Evolutionary conservation across 495 filamentous ascomycete genomes (phyloP).

Genomic region (Aspergillus diversus): DNA sequence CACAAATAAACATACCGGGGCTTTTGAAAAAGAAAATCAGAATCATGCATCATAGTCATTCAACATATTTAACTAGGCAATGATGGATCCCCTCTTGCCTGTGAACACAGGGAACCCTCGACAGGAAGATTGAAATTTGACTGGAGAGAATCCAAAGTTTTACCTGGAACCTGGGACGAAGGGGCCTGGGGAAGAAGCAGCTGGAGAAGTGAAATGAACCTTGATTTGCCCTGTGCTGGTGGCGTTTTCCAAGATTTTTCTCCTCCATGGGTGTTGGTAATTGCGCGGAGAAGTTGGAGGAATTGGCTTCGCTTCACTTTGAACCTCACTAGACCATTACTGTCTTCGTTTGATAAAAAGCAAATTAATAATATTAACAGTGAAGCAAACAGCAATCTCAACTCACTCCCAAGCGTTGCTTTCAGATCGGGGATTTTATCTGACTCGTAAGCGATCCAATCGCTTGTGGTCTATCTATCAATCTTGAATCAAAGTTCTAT

Average conservation of each 20-base stretch:
- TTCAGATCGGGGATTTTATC: not conserved
- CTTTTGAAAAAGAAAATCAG: not conserved
- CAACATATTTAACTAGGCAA: not conserved
- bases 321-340: not conserved
- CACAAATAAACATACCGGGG: not conserved
- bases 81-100: not conserved
- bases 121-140: constrained; percentile 4
- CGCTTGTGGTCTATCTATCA: not conserved
- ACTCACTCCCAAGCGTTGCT: not conserved
- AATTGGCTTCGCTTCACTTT: constrained; percentile 22
- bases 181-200: too few species aligned
- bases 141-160: not conserved
- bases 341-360: not conserved
- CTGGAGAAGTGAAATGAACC: too few species aligned
- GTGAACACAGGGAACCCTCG: not conserved
- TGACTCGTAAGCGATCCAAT: not conserved
- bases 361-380: not conserved
- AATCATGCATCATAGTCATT: not conserved
- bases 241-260: not conserved
- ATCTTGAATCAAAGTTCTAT: too few species aligned
- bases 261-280: not conserved
- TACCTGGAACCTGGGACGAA: not conserved
- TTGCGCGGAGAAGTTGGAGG: constrained; percentile 15
- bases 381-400: not conserved
- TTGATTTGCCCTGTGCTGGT: not conserved